These are phyloP conservation scores for Fraxinus velutina DNA, from an alignment of 305 asterid genomes.

Conservation along the genomic window DNA sequence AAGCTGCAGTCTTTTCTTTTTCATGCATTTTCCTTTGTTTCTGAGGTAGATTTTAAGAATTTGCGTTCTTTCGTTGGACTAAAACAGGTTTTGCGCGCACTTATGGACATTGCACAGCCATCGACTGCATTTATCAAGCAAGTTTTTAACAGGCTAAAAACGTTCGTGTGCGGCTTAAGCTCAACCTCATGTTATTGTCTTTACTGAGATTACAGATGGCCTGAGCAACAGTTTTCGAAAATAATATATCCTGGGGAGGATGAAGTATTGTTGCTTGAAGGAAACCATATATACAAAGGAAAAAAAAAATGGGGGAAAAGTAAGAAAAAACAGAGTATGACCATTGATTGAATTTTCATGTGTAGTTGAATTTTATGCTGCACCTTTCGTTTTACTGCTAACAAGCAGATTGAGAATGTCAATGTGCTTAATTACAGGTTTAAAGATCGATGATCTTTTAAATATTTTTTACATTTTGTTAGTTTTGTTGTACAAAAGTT, in stretches of 20 bases:
- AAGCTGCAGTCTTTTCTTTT: neutral
- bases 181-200: neutral
- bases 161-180: neutral
- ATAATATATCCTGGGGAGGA: neutral
- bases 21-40: neutral
- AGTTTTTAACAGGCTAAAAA: neutral
- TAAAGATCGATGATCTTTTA: neutral
- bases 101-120: neutral
- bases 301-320: neutral
- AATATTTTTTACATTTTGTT: neutral
- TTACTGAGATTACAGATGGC: neutral
- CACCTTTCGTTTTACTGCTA: neutral
- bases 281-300: neutral
- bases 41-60: neutral
- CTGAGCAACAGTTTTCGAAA: neutral
- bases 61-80: neutral
- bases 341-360: neutral
- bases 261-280: conserved; percentile 3
- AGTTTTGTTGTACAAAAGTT: neutral
- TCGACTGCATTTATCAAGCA: neutral
- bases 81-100: neutral
- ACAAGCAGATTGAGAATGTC: neutral
- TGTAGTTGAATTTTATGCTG: neutral
- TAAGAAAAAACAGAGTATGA: neutral
- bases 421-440: neutral